A percentile compares a stretch with the other conserved stretches of the same genome.
phyloP scores from a whole-genome alignment of 768 basidiomycete species.

The Nevesoporus exiguus region DNA sequence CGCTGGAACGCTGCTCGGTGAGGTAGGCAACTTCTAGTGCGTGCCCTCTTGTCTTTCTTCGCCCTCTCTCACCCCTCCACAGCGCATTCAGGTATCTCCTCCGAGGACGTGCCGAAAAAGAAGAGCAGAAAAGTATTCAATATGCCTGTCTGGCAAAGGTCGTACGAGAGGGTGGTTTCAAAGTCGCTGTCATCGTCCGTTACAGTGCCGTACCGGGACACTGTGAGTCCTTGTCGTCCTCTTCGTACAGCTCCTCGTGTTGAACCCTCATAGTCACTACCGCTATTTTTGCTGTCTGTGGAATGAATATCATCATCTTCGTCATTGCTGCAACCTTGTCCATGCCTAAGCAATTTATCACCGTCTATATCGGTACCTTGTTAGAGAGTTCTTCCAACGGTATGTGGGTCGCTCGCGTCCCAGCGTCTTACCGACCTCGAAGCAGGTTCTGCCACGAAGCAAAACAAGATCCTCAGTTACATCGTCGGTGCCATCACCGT shows the following conservation, averaged over 20 bases:
- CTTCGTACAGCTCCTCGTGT: not conserved
- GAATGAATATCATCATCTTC: conserved; percentile 79
- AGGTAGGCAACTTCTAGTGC: conserved; percentile 85
- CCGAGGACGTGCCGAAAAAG: conserved; percentile 67
- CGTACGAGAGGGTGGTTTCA: conserved; percentile 86
- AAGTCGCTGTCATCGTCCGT: conserved; percentile 71
- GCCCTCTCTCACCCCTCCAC: conserved; percentile 12
- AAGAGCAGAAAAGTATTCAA: conserved; percentile 53
- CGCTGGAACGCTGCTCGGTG: conserved; percentile 80
- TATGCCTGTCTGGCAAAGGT: conserved; percentile 64
- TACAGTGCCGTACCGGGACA: conserved; percentile 85
- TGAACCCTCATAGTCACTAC: conserved; percentile 61
- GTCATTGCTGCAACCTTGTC: conserved; percentile 76
- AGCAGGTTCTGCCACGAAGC: conserved; percentile 28
- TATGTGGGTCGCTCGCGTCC: conserved; percentile 1
- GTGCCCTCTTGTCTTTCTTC: conserved; percentile 25
- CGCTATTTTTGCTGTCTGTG: conserved; percentile 84
- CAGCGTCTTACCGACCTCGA: conserved; percentile 2
- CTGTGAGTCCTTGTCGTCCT: conserved; percentile 45
- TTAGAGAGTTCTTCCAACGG: conserved; percentile 47
- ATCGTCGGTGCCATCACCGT: conserved; percentile 64
- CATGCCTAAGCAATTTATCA: conserved; percentile 87
- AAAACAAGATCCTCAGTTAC: conserved; percentile 65
- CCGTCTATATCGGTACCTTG: conserved; percentile 86
- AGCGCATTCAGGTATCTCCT: conserved; percentile 87